phyloP scores from a whole-genome alignment of 495 filamentous ascomycete species.

The Lasiosphaeria ovina region DNA sequence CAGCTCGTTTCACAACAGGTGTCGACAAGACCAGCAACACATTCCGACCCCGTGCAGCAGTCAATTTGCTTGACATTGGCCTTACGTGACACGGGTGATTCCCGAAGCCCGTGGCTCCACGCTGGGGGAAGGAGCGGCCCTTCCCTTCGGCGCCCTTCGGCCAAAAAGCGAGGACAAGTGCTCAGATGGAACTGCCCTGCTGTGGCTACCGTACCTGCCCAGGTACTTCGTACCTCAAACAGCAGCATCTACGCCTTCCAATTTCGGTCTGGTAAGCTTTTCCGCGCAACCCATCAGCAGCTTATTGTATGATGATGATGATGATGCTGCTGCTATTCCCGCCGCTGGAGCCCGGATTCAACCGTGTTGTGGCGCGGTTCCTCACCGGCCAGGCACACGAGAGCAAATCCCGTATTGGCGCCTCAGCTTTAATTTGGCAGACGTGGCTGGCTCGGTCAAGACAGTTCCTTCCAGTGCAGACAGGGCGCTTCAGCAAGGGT shows the following conservation, averaged over 20 bases:
- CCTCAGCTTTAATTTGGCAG: neutral
- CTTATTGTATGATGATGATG: neutral
- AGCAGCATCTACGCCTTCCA: neutral
- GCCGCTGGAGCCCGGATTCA: neutral
- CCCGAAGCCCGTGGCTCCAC: neutral
- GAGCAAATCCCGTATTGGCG: neutral
- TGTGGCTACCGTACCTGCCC: no score
- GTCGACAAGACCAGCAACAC: neutral
- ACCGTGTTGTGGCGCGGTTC: neutral
- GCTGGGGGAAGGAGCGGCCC: neutral
- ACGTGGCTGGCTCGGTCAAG: neutral
- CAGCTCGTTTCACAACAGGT: neutral
- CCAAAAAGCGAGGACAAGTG: neutral
- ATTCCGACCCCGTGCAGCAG: neutral
- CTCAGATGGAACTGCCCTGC: neutral
- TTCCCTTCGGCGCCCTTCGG: neutral
- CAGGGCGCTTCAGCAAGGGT: no score
- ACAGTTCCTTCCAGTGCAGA: no score
- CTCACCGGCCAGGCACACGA: conserved; percentile 1
- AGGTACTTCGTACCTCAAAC: no score
- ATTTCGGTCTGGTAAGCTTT: neutral
- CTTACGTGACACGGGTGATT: neutral
- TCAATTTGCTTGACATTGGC: no score
- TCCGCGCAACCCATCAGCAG: neutral
- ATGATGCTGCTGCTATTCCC: no score